These are phyloP conservation scores for Wallacemonas sp. DNA, from an alignment of 208 protist species.

Conservation along the genomic window DNA sequence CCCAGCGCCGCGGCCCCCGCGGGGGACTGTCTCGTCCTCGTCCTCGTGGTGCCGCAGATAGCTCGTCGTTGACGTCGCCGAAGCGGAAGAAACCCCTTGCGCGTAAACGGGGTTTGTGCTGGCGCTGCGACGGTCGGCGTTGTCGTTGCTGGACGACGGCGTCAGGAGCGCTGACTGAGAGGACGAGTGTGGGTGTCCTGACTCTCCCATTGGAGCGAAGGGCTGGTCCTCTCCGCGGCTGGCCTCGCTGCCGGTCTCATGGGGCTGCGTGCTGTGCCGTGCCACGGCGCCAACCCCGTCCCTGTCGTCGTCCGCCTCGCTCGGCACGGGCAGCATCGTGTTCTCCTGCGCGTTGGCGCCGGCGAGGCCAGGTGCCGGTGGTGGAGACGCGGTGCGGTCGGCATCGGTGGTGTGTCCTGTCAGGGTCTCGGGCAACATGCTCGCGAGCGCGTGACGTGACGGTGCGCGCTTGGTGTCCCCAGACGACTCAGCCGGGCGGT, in stretches of 20 bases:
- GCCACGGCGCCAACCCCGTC: not conserved
- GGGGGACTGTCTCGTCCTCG: too few species aligned
- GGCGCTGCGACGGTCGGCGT: not conserved
- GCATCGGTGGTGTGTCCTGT: too few species aligned
- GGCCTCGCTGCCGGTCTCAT: too few species aligned
- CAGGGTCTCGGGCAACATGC: too few species aligned
- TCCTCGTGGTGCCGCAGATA: not conserved
- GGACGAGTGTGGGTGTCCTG: too few species aligned
- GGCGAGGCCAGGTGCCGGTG: not conserved
- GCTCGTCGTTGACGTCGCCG: not conserved
- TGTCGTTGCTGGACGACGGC: not conserved
- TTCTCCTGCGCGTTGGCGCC: not conserved
- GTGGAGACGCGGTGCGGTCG: not conserved
- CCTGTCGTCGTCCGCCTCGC: not conserved
- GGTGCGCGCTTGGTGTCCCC: too few species aligned
- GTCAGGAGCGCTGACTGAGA: not conserved
- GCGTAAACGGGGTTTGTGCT: constrained; percentile 13
- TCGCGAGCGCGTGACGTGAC: too few species aligned
- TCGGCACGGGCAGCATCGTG: not conserved
- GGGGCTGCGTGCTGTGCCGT: not conserved
- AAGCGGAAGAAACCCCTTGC: constrained; percentile 3
- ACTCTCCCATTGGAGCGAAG: too few species aligned
- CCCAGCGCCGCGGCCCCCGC: too few species aligned
- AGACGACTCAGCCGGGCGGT: too few species aligned
- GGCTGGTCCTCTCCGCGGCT: too few species aligned